Percentiles rank a stretch among this genome's conserved stretches.
phyloP scores from a whole-genome alignment of 2,329 filamentous ascomycete species.

The Hypoxylon sp. region DNA sequence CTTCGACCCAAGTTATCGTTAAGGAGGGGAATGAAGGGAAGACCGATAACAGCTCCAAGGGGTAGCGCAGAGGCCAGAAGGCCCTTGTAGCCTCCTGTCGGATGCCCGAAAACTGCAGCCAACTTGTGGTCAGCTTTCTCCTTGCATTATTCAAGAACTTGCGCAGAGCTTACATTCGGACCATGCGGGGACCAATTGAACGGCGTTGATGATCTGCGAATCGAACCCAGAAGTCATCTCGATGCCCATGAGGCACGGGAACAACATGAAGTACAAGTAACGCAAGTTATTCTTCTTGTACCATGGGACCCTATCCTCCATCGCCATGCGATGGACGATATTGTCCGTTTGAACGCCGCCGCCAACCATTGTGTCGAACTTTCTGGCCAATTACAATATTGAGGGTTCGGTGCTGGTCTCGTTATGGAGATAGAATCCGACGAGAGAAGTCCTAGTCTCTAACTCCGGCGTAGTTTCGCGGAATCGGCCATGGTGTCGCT shows the following conservation, averaged over 20 bases:
- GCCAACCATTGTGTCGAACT: constrained; percentile 49
- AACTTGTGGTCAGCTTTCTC: constrained; percentile 16
- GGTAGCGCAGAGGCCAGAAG: constrained; percentile 68
- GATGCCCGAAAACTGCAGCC: constrained; percentile 52
- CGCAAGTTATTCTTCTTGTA: constrained; percentile 71
- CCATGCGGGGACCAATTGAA: constrained; percentile 58
- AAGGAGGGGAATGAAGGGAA: constrained; percentile 67
- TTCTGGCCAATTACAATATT: constrained; percentile 9
- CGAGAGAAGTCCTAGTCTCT: constrained; percentile 30
- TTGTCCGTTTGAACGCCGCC: constrained; percentile 49
- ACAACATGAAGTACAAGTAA: constrained; percentile 67
- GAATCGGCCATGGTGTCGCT: constrained; percentile 33
- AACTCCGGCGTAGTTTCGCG: constrained; percentile 7
- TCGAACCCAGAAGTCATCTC: constrained; percentile 73
- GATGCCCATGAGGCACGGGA: constrained; percentile 71
- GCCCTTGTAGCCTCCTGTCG: constrained; percentile 56
- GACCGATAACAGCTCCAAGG: constrained; percentile 65
- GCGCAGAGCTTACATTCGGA: constrained; percentile 51
- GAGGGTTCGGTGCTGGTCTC: constrained; percentile 2
- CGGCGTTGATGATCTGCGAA: constrained; percentile 60
- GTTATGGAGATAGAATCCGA: constrained; percentile 10
- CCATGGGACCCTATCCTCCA: constrained; percentile 63
- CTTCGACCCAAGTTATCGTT: constrained; percentile 66
- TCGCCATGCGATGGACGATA: constrained; percentile 59
- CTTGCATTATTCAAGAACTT: background rate